Evolutionary conservation across 768 basidiomycete species (phyloP).

Genomic region (Mycena kentingensis): DNA sequence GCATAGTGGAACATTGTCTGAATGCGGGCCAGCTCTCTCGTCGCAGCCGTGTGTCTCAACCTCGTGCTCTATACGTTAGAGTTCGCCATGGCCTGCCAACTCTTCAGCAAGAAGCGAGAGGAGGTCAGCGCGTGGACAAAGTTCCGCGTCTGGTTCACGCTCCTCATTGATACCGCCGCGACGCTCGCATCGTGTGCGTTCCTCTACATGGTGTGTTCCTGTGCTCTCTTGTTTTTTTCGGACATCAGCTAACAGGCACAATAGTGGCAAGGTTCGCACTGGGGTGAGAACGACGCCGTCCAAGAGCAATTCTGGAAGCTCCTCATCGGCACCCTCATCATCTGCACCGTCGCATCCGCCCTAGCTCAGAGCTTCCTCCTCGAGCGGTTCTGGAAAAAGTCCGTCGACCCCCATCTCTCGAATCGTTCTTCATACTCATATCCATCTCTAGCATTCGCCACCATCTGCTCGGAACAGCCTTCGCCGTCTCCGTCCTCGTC

Average conservation of each 20-base stretch:
- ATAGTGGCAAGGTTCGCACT: conserved; percentile 14
- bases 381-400: conserved; percentile 21
- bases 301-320: conserved; percentile 6
- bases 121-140: conserved; percentile 1
- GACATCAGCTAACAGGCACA: background rate
- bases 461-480: conserved; percentile 17
- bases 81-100: conserved; percentile 11
- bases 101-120: background rate
- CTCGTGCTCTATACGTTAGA: conserved; percentile 12
- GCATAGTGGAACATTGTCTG: background rate
- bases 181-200: conserved; percentile 8
- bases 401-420: background rate
- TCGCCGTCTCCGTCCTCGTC: conserved; percentile 11
- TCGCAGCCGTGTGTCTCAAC: conserved; percentile 8
- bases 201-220: conserved; percentile 13
- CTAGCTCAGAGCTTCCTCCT: conserved; percentile 10
- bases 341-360: background rate
- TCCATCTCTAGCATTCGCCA: conserved; percentile 13
- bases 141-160: conserved; percentile 8
- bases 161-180: conserved; percentile 10
- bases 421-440: background rate
- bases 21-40: conserved; percentile 6
- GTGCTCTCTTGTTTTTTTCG: background rate
- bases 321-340: conserved; percentile 8
- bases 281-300: conserved; percentile 14